Evolutionary conservation across 345 rosid species (phyloP), one percentile per base, ranked within the genome.

Genomic region (Citrus australasica): DNA sequence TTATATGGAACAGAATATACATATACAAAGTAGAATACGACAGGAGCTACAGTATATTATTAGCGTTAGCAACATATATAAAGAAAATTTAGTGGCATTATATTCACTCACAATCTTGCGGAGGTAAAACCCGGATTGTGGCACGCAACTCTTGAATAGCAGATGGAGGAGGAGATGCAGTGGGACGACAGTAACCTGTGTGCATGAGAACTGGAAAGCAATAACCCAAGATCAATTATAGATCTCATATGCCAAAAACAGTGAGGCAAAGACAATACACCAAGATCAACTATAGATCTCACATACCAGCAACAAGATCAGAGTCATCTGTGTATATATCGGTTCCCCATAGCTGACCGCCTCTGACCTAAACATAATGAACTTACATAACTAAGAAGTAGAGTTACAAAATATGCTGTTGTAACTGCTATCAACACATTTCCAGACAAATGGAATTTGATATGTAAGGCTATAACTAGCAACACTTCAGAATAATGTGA

Each of bases 271-370:
- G 21, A 67, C 55, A 61, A 32, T 9, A 9, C 42, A 46, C 62
- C 67, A 80, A 74, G 74, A 81, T 69, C 78, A 83, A 66, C 74
- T 71, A 2, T 30, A 77, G 69, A 19, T 73, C 73, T 16, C 74
- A 79, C 76, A 66, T 86, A 95, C 98, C 98, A 87, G 99, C 98
- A 79, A 97, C 99, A 85, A 94, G 97, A 84, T 97, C 99, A 21
- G 99, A 97, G 81, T 97, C 99, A 71, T 93, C 92, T 40, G 98
- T 97, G 88, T 97, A 94, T 82, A 91, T 84, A 84, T 94, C 99
- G 28, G 98, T 97, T 67, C 99, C 99, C 99, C 99, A 94, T 40
- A 97, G 89, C 83, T 97, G 99, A 79, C 95, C 96, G 55, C 99
- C 98, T 86, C 97, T 89, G 69, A 97, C 99, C 99, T 97, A 89